Evolutionary conservation across 306 rosid species (phyloP), one percentile per base, ranked within the genome.

Genomic region (Pterocarpus santalinus): DNA sequence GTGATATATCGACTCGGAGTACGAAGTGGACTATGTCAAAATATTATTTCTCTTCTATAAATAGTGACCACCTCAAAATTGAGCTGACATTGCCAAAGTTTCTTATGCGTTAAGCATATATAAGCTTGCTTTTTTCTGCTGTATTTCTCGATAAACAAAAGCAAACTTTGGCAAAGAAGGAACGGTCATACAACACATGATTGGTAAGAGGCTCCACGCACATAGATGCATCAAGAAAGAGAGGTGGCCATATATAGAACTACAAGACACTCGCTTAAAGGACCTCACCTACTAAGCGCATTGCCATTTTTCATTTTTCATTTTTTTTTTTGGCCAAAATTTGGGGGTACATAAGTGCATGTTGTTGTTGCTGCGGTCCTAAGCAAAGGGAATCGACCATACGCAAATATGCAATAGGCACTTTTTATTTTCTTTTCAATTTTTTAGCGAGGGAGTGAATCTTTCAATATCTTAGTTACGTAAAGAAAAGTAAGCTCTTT

Each of bases 61-160:
- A 10, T 43, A 43, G 8, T 4, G 8, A 43, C 10, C 11, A 43
- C 5, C 8, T 43, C 47, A 43, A 43, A 43, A 43, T 43, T 43
- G 8, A 43, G 8, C 5, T 5, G 8, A 3, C 49, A 55, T 35
- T 35, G 78, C 7, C 46, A 22, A 69, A 79, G 88, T 91, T 91
- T 82, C 95, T 91, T 91, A 80, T 75, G 86, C 92, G 58, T 84
- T 87, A 91, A 89, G 95, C 84, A 87, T 89, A 17, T 61, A 10
- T 43, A 1, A 5, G 47, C 80, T 64, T 51, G 65, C 85, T 28
- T 87, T 51, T 85, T 64, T 52, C 10, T 61, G 28, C 32, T 57
- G 41, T 36, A 9, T 76, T 7, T 22, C 12, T 57, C 61, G 75
- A 61, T 66, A 36, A 53, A 53, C 33, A 78, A 66, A 57, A 34